These are phyloP conservation scores for Thuja plicata DNA, from an alignment of 83 land plant genomes.

Conservation along the genomic window DNA sequence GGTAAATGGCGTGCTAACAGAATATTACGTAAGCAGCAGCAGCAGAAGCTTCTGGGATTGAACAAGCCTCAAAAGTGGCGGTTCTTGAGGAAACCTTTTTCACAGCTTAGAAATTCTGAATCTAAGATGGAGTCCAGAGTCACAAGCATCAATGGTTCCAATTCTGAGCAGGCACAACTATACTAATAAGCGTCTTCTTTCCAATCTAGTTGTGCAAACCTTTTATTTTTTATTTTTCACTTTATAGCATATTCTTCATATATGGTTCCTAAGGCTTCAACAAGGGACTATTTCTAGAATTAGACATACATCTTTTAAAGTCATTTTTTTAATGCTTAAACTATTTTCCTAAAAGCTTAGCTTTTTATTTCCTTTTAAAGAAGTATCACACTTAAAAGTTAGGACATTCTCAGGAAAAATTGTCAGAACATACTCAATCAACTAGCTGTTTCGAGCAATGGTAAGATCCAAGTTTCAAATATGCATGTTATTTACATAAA, in stretches of 20 bases:
- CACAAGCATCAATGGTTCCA: background rate
- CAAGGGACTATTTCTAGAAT: background rate
- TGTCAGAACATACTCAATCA: background rate
- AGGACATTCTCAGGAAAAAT: background rate
- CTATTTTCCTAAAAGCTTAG: background rate
- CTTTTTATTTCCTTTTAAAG: background rate
- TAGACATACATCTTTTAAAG: background rate
- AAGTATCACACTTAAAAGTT: background rate
- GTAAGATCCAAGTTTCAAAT: background rate
- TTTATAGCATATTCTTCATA: background rate
- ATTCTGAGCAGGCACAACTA: background rate
- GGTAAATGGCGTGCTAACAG: conserved; percentile 53
- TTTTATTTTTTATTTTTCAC: background rate
- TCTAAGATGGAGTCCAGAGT: background rate
- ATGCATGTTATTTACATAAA: background rate
- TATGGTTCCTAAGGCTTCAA: background rate
- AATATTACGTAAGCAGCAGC: conserved; percentile 58
- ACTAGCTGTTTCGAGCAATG: background rate
- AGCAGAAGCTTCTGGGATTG: conserved; percentile 53
- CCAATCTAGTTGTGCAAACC: background rate
- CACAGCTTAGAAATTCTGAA: background rate
- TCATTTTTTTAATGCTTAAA: background rate
- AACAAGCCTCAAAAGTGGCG: conserved; percentile 51
- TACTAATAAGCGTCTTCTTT: background rate
- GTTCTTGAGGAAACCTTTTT: conserved; percentile 22